Base-by-base conservation (phyloP, 2,329 filamentous ascomycete genomes). In the Penicillium sp. region DNA sequence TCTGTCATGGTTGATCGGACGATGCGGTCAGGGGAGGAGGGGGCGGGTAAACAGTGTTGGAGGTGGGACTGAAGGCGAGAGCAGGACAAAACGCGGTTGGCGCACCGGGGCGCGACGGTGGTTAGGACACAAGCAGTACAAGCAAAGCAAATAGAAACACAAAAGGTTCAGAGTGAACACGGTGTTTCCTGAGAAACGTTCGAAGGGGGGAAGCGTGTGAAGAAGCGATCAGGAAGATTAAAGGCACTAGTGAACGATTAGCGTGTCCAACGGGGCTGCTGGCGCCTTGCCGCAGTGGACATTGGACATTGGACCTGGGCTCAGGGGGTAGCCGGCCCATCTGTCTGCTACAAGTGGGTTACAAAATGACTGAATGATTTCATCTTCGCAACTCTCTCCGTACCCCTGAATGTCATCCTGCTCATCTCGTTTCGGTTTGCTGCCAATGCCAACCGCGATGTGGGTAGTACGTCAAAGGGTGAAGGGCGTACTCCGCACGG, bases 231-330 rank as follows among this genome's bases (percentile, higher is more conserved):
- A 53, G 52, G 52, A 52, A 50, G 28, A 39, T 6, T 11, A 11
- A 42, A n/a, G 8, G 16, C 60, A 44, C 58, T 62, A 62, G 60
- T 58, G 51, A 23, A 56, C 37, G 51, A 50, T 59, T 60, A 58
- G 58, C 52, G 58, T 33, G 51, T 49, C 48, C 55, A 56, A 60
- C 55, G 47, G 60, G 51, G 55, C 55, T 49, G 47, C 28, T 18
- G 44, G 42, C 21, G 43, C 40, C 45, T 48, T 60, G 45, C 45
- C 14, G 10, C 9, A 16, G 37, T 13, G 21, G 3, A 24, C 16
- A 42, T 14, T 42, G 10, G 37, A 8, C 36, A 39, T 39, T 39
- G 36, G 36, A 23, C 33, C 6, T n/a, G 10, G 13, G 37, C 24
- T 42, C 37, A 42, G 37, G 37, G 37, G 37, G 11, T 6, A 7